Evolutionary conservation across 352 stramenopile genomes (phyloP).

Genomic region (Phytophthora hibernalis): DNA sequence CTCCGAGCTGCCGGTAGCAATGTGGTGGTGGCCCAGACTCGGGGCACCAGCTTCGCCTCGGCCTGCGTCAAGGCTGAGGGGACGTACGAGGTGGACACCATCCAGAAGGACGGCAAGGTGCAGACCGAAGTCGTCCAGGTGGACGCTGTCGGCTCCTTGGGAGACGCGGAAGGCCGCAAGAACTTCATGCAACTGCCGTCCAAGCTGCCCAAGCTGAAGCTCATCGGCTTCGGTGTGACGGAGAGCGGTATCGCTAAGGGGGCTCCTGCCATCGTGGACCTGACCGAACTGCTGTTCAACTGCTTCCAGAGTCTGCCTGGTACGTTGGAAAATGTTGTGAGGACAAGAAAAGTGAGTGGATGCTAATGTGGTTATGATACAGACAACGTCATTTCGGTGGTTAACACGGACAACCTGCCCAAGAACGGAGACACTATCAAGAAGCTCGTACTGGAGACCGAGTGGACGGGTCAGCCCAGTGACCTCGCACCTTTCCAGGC

Average conservation of each 20-base stretch:
- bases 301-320: slow-evolving; percentile 48
- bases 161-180: slow-evolving; percentile 30
- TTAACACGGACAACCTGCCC: slow-evolving; percentile 88
- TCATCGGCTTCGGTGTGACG: slow-evolving; percentile 73
- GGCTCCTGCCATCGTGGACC: slow-evolving; percentile 55
- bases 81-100: slow-evolving; percentile 74
- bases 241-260: slow-evolving; percentile 47
- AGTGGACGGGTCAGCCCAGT: slow-evolving; percentile 21
- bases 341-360: not conserved
- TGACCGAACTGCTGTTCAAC: slow-evolving; percentile 58
- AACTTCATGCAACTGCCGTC: slow-evolving; percentile 51
- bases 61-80: slow-evolving; percentile 39
- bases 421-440: slow-evolving; percentile 74
- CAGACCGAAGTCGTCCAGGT: slow-evolving; percentile 46
- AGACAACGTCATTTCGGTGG: slow-evolving; percentile 73
- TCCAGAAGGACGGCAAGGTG: slow-evolving; percentile 57
- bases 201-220: slow-evolving; percentile 49
- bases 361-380: not conserved
- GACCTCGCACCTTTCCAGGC: slow-evolving; percentile 38
- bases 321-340: slow-evolving; percentile 18
- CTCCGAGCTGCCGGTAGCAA: slow-evolving; percentile 41
- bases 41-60: slow-evolving; percentile 57
- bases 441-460: slow-evolving; percentile 41
- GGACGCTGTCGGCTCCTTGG: slow-evolving; percentile 51
- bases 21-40: slow-evolving; percentile 70